phyloP scores from a whole-genome alignment of 2,329 filamentous ascomycete species.

The Penicillium concentricum region DNA sequence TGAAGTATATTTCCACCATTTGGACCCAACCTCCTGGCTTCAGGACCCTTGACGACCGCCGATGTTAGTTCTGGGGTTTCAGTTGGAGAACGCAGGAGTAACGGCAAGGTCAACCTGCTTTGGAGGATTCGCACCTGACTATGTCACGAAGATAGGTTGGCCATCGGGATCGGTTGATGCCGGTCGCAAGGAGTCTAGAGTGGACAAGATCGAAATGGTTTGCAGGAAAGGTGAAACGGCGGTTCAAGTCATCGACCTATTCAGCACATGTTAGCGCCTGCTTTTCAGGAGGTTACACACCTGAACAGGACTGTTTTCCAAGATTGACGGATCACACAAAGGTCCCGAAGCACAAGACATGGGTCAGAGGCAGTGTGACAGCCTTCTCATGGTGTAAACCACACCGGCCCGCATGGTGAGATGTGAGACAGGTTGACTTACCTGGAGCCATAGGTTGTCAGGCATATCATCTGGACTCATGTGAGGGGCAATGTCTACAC shows the following conservation, averaged over 20 bases:
- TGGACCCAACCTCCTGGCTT: conserved; percentile 81
- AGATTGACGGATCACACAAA: not conserved
- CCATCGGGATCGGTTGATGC: conserved; percentile 74
- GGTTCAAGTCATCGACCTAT: conserved; percentile 68
- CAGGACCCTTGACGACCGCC: conserved; percentile 43
- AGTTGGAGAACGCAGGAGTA: not conserved
- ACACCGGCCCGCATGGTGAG: not conserved
- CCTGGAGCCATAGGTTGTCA: conserved; percentile 67
- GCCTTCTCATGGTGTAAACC: not conserved
- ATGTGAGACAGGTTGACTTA: conserved; percentile 29
- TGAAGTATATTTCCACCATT: conserved; percentile 83
- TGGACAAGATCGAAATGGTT: conserved; percentile 81
- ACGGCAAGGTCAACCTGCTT: not conserved
- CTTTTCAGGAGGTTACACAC: not conserved
- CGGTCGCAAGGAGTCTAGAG: conserved; percentile 60
- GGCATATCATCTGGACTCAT: conserved; percentile 65
- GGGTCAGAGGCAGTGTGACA: not conserved
- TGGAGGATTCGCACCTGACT: conserved; percentile 44
- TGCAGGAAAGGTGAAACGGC: conserved; percentile 64
- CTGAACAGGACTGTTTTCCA: not conserved
- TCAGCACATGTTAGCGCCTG: conserved; percentile 18
- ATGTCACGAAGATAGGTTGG: conserved; percentile 73
- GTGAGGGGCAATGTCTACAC: conserved; percentile 69
- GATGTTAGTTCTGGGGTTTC: conserved; percentile 8
- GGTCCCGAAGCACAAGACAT: not conserved